phyloP scores from a whole-genome alignment of 2,329 filamentous ascomycete species.

The Aplosporella prunicola region DNA sequence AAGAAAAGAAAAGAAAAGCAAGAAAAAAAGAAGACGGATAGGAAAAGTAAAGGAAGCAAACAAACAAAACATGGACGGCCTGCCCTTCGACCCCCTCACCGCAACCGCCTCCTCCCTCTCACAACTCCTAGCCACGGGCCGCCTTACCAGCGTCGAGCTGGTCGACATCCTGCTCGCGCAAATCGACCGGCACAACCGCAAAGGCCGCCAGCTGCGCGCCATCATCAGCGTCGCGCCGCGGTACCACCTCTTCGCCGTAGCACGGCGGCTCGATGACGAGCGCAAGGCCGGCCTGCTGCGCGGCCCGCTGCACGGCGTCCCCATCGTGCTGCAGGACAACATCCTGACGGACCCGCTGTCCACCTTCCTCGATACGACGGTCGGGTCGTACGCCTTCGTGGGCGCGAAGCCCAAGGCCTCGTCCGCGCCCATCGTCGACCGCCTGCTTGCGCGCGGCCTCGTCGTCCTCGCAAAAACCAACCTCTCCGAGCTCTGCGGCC shows the following conservation, averaged over 20 bases:
- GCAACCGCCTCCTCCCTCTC: constrained; percentile 24
- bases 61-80: constrained; percentile 8
- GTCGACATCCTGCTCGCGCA: constrained; percentile 25
- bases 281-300: constrained; percentile 26
- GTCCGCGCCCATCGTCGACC: constrained; percentile 29
- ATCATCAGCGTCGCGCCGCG: constrained; percentile 31
- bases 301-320: constrained; percentile 34
- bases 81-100: constrained; percentile 23
- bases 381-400: constrained; percentile 31
- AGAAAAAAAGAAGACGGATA: no score
- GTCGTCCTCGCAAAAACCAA: constrained; percentile 36
- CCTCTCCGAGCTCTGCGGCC: constrained; percentile 30
- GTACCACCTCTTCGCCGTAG: constrained; percentile 26
- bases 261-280: constrained; percentile 32
- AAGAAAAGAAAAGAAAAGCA: no score
- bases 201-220: constrained; percentile 26
- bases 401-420: constrained; percentile 25
- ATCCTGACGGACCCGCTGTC: constrained; percentile 27
- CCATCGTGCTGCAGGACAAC: constrained; percentile 35
- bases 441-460: constrained; percentile 29
- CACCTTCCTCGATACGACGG: constrained; percentile 33
- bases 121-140: constrained; percentile 21
- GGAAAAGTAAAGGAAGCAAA: no score
- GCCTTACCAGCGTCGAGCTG: constrained; percentile 26
- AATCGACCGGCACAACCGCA: constrained; percentile 27